A percentile compares a stretch with the other conserved stretches of the same genome.
Conservation (phyloP, 2,329 filamentous ascomycete species). For the Fusarium piperis region DNA sequence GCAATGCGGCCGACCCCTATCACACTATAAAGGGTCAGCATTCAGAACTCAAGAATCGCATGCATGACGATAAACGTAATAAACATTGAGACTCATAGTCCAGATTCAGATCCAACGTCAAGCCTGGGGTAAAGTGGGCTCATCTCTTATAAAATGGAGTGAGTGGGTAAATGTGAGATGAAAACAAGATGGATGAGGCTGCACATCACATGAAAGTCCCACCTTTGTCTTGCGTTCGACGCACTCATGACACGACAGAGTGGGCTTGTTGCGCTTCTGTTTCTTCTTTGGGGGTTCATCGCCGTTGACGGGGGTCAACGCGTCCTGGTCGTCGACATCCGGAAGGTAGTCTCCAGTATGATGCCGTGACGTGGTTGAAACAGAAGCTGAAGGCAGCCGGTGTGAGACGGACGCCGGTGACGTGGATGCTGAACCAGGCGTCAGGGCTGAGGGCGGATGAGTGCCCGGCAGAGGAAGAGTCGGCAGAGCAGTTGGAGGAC, state of each 20-base stretch:
- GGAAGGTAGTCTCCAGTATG: conserved; percentile 28
- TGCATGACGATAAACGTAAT: not conserved
- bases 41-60: not conserved
- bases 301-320: conserved; percentile 32
- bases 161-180: conserved; percentile 4
- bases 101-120: conserved; percentile 4
- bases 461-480: conserved; percentile 29
- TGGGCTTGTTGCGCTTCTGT: conserved; percentile 87
- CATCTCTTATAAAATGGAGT: conserved; percentile 17
- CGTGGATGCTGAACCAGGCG: conserved; percentile 42
- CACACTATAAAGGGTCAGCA: conserved; percentile 64
- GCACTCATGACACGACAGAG: conserved; percentile 80
- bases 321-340: conserved; percentile 36
- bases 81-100: not conserved
- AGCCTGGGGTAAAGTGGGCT: conserved; percentile 25
- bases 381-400: conserved; percentile 35
- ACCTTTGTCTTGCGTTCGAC: conserved; percentile 86
- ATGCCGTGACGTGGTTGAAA: conserved; percentile 28
- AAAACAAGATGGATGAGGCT: conserved; percentile 10
- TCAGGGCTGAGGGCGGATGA: conserved; percentile 35
- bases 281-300: conserved; percentile 69
- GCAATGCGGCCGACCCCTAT: conserved; percentile 76
- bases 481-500: conserved; percentile 15
- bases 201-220: conserved; percentile 18
- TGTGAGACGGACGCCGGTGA: conserved; percentile 42